phyloP scores from a whole-genome alignment of 192 early-diverging fungal genomes.

The Backusella westeae region DNA sequence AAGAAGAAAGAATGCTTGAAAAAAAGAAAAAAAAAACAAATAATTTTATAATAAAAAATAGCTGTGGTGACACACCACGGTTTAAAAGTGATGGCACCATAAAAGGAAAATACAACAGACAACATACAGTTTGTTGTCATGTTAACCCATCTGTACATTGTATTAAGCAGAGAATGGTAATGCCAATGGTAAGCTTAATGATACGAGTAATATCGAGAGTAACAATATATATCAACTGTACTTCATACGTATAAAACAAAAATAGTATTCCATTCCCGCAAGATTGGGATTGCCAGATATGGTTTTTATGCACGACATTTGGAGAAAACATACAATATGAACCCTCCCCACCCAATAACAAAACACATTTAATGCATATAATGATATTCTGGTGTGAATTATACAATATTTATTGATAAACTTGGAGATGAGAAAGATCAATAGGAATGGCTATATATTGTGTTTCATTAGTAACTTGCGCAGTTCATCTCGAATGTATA shows the following conservation, averaged over 20 bases:
- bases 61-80: not conserved
- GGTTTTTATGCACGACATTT: not conserved
- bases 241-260: not conserved
- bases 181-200: too few relatives aligned
- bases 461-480: not conserved
- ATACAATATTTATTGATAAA: not conserved
- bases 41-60: not conserved
- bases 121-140: too few relatives aligned
- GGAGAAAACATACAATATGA: too few relatives aligned
- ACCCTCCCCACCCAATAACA: too few relatives aligned
- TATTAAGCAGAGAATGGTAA: not conserved
- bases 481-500: not conserved
- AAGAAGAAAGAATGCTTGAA: not conserved
- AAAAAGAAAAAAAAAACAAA: constrained; percentile 16
- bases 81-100: not conserved
- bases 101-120: not conserved
- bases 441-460: constrained; percentile 23
- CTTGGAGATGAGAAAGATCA: constrained; percentile 22
- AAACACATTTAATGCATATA: too few relatives aligned
- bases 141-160: too few relatives aligned
- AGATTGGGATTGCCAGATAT: not conserved
- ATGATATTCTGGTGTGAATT: too few relatives aligned
- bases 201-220: too few relatives aligned
- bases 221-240: too few relatives aligned
- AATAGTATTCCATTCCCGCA: not conserved